phyloP scores from a whole-genome alignment of 1,284 basidiomycete species.

The Macrocybe sp. region DNA sequence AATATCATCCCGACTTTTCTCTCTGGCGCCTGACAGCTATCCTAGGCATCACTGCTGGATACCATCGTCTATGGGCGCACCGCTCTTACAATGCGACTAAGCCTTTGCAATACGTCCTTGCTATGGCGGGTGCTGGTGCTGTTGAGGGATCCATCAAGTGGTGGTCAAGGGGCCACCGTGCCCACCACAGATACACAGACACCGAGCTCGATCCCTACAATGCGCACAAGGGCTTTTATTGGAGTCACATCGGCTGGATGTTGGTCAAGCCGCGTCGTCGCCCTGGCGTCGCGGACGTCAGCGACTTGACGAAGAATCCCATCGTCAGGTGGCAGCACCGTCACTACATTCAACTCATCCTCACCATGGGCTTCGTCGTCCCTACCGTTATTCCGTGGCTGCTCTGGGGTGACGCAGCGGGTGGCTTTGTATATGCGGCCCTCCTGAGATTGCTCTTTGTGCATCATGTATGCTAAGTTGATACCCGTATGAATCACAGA shows the following conservation, averaged over 20 bases:
- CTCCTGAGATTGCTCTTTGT: constrained; percentile 81
- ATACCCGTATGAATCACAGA: not conserved
- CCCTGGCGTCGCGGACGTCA: constrained; percentile 86
- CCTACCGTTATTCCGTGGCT: constrained; percentile 78
- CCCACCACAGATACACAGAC: constrained; percentile 93
- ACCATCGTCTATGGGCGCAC: constrained; percentile 93
- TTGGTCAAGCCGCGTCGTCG: constrained; percentile 83
- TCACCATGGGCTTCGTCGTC: constrained; percentile 70
- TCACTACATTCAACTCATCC: constrained; percentile 69
- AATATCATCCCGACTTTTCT: constrained; percentile 3
- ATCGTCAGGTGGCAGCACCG: constrained; percentile 88
- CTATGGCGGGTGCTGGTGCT: constrained; percentile 78
- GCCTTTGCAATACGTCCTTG: constrained; percentile 76
- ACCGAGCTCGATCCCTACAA: constrained; percentile 94
- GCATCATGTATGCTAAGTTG: constrained; percentile 66
- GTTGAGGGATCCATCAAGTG: constrained; percentile 91
- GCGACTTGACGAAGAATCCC: constrained; percentile 74
- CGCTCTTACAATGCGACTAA: constrained; percentile 85
- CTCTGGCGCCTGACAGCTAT: constrained; percentile 5
- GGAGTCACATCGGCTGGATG: constrained; percentile 93
- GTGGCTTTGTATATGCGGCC: constrained; percentile 87
- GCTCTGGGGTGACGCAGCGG: constrained; percentile 79
- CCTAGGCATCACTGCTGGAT: constrained; percentile 69
- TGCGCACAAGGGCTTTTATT: constrained; percentile 78
- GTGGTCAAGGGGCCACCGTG: constrained; percentile 94